These are phyloP conservation scores for Penicillium crystallinum DNA, from an alignment of 495 filamentous ascomycete species.

Conservation along the genomic window DNA sequence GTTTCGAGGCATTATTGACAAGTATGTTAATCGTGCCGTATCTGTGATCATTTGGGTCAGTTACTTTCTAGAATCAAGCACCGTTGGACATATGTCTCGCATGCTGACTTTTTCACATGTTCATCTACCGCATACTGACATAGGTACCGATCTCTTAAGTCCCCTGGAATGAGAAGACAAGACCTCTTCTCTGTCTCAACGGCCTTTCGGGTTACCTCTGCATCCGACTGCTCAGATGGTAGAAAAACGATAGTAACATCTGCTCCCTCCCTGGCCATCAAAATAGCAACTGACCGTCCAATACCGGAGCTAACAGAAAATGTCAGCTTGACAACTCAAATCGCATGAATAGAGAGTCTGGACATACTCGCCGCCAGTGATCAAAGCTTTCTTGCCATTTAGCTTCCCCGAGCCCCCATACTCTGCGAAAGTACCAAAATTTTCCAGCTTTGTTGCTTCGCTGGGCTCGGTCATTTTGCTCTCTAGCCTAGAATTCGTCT, in stretches of 20 bases:
- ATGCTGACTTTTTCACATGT: constrained; percentile 42
- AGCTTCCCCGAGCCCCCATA: constrained; percentile 44
- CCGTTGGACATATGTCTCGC: neutral
- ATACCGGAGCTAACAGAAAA: constrained; percentile 38
- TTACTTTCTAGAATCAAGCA: neutral
- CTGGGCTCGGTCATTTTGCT: constrained; percentile 16
- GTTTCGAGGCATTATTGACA: constrained; percentile 59
- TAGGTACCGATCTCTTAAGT: constrained; percentile 43
- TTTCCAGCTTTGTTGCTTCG: constrained; percentile 28
- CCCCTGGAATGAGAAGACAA: constrained; percentile 44
- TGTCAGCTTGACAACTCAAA: too few relatives aligned
- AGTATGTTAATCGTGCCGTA: constrained; percentile 50
- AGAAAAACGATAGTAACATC: constrained; percentile 50
- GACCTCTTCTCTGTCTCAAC: constrained; percentile 42
- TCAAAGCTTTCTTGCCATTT: constrained; percentile 41
- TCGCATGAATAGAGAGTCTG: too few relatives aligned
- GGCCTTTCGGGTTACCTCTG: constrained; percentile 43
- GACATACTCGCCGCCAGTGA: constrained; percentile 51
- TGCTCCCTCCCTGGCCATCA: constrained; percentile 50
- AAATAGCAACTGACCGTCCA: constrained; percentile 47
- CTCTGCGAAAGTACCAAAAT: constrained; percentile 27
- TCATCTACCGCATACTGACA: constrained; percentile 46
- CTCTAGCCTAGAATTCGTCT: constrained; percentile 12
- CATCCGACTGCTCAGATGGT: constrained; percentile 47
- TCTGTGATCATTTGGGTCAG: constrained; percentile 14